Percentiles rank a stretch among this genome's conserved stretches.
These are phyloP conservation scores for Hygrophila difformis DNA, from an alignment of 257 asterid genomes.

Conservation along the genomic window DNA sequence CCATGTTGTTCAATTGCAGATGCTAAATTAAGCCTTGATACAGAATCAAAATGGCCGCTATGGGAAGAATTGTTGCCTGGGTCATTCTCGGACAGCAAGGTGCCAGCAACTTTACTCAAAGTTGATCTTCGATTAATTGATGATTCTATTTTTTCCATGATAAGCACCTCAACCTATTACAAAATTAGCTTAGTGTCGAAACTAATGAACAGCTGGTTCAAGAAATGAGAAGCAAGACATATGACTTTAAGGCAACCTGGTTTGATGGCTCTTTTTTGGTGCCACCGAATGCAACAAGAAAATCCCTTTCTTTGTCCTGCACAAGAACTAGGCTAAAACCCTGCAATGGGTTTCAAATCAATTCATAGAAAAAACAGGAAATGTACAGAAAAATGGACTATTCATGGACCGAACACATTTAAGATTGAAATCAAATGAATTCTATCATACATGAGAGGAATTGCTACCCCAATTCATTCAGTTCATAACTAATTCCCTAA, in stretches of 20 bases:
- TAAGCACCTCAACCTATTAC: constrained; percentile 79
- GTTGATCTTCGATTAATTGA: constrained; percentile 64
- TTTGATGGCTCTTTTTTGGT: constrained; percentile 85
- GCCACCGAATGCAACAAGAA: constrained; percentile 97
- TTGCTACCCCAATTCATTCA: not conserved
- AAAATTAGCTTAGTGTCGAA: constrained; percentile 9
- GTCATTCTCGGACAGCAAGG: constrained; percentile 53
- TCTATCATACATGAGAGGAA: not conserved
- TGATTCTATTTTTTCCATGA: constrained; percentile 72
- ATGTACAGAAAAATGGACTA: constrained; percentile 3
- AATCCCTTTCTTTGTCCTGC: constrained; percentile 88
- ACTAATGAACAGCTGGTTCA: not conserved
- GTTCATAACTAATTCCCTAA: not conserved
- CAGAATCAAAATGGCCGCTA: constrained; percentile 43
- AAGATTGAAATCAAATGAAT: constrained; percentile 3
- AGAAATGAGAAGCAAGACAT: constrained; percentile 10
- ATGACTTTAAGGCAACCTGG: constrained; percentile 50
- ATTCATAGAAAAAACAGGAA: not conserved
- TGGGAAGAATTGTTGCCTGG: constrained; percentile 40
- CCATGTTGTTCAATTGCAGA: constrained; percentile 79
- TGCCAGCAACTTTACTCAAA: constrained; percentile 73
- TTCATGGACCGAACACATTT: constrained; percentile 9
- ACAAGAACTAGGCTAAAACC: constrained; percentile 93
- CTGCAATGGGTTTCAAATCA: constrained; percentile 28
- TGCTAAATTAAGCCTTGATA: constrained; percentile 61